phyloP scores from a whole-genome alignment of 2,329 filamentous ascomycete species.

The Penicillium frequentans region DNA sequence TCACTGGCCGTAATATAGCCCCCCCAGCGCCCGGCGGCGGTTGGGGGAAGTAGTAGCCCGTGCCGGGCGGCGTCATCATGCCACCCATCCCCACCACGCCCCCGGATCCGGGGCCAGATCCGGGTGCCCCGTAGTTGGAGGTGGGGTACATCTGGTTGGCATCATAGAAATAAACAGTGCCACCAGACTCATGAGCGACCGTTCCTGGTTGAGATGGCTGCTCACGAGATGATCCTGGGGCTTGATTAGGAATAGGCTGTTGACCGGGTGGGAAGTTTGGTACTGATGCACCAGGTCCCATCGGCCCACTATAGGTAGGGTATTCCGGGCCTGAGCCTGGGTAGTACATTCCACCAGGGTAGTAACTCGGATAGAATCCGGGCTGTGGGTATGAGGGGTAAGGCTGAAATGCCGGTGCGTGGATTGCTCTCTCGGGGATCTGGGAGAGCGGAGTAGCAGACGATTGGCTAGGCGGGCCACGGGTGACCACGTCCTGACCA shows the following conservation, averaged over 20 bases:
- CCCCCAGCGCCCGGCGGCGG: conserved; percentile 47
- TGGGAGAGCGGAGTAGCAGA: conserved; percentile 83
- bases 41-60: conserved; percentile 56
- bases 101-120: conserved; percentile 48
- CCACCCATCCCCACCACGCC: conserved; percentile 70
- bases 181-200: conserved; percentile 85
- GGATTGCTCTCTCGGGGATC: conserved; percentile 88
- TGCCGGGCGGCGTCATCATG: conserved; percentile 69
- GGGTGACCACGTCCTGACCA: conserved; percentile 54
- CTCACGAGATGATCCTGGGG: conserved; percentile 34
- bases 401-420: conserved; percentile 86
- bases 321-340: conserved; percentile 48
- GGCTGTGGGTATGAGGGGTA: conserved; percentile 58
- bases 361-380: conserved; percentile 61
- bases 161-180: conserved; percentile 95
- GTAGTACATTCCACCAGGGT: conserved; percentile 68
- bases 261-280: conserved; percentile 60
- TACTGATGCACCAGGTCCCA: conserved; percentile 50
- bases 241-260: conserved; percentile 41
- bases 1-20: conserved; percentile 60
- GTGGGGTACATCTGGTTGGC: conserved; percentile 63
- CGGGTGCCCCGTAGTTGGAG: conserved; percentile 52
- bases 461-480: conserved; percentile 67
- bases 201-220: conserved; percentile 52
- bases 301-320: conserved; percentile 45